Conservation (phyloP, 2,329 filamentous ascomycete genomes). For the Didymella pinodella region DNA sequence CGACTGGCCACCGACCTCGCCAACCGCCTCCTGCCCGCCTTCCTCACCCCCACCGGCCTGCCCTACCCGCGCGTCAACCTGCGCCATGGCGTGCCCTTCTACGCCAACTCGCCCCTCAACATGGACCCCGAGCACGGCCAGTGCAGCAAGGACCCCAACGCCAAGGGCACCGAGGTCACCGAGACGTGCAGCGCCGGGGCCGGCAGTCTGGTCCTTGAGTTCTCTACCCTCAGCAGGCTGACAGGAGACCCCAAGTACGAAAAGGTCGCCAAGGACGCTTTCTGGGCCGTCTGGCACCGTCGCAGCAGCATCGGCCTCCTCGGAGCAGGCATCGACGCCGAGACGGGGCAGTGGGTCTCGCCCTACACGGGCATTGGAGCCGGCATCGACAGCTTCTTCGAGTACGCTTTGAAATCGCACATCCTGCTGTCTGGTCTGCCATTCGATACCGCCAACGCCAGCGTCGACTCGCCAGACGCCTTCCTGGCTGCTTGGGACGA, state of each 20-base stretch:
- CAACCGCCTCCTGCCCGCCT: conserved; percentile 85
- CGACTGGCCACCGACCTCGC: conserved; percentile 88
- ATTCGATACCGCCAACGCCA: conserved; percentile 56
- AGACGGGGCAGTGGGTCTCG: conserved; percentile 87
- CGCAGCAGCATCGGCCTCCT: conserved; percentile 87
- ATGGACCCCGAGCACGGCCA: conserved; percentile 59
- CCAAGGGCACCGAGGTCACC: conserved; percentile 73
- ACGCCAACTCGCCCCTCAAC: conserved; percentile 83
- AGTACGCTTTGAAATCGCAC: conserved; percentile 95
- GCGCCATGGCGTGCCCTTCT: conserved; percentile 89
- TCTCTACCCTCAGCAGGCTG: conserved; percentile 86
- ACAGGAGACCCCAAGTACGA: conserved; percentile 91
- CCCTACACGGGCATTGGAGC: conserved; percentile 93
- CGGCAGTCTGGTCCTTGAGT: conserved; percentile 93
- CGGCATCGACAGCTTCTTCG: conserved; percentile 97
- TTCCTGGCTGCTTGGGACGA: conserved; percentile 86
- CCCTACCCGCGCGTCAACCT: conserved; percentile 96
- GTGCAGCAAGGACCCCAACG: conserved; percentile 56
- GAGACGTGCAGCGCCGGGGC: conserved; percentile 97
- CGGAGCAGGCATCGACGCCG: conserved; percentile 90
- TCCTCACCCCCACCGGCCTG: conserved; percentile 88
- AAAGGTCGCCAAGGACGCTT: conserved; percentile 85
- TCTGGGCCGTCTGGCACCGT: conserved; percentile 95
- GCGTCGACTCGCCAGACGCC: conserved; percentile 73
- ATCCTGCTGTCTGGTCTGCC: conserved; percentile 81